A percentile compares a stretch with the other conserved stretches of the same genome.
phyloP scores from a whole-genome alignment of 2,329 filamentous ascomycete species.

The Pyrenochaeta sp. region DNA sequence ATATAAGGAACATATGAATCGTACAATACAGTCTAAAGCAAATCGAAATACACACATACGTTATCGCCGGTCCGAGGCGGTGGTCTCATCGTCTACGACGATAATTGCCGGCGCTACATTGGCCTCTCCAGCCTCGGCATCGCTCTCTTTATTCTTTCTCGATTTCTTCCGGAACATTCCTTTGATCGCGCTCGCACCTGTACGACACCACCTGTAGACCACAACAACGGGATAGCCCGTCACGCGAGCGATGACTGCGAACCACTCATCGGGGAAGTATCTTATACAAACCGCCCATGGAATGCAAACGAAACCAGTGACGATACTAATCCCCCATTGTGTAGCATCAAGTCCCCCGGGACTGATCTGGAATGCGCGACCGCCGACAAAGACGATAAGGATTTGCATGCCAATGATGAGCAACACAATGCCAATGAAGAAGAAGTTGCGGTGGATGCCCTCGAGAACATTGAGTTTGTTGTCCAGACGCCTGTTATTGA shows the following conservation, averaged over 20 bases:
- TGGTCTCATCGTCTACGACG: constrained; percentile 14
- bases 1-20: too few relatives aligned
- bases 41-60: too few relatives aligned
- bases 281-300: constrained; percentile 61
- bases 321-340: constrained; percentile 68
- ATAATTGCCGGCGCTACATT: constrained; percentile 26
- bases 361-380: constrained; percentile 61
- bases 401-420: constrained; percentile 67
- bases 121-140: constrained; percentile 23
- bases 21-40: too few relatives aligned
- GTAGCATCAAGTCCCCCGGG: constrained; percentile 56
- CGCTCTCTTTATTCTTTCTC: constrained; percentile 20
- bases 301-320: constrained; percentile 59
- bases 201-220: constrained; percentile 23
- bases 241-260: constrained; percentile 27
- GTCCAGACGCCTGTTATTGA: constrained; percentile 70
- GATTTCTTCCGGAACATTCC: constrained; percentile 22
- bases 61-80: too few relatives aligned
- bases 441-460: constrained; percentile 63
- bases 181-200: constrained; percentile 15
- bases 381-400: constrained; percentile 65
- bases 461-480: constrained; percentile 69
- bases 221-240: constrained; percentile 33
- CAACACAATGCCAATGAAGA: constrained; percentile 65
- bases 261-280: constrained; percentile 58